Evolutionary conservation across 441 rosid genomes (phyloP).

Genomic region (Erysimum cheiri): DNA sequence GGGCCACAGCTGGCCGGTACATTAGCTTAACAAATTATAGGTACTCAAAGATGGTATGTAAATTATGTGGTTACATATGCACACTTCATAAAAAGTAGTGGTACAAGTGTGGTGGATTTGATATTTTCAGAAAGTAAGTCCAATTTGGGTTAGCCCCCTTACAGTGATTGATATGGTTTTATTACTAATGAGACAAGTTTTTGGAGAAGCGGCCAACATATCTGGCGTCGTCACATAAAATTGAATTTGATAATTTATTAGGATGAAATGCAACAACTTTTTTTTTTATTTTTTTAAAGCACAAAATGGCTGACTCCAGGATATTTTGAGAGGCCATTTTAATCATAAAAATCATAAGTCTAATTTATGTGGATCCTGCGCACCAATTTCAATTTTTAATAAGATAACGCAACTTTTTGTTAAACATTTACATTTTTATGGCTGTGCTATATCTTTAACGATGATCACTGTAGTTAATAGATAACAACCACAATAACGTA

Average conservation of each 20-base stretch:
- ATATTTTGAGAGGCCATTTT: constrained; percentile 16
- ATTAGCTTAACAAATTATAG: no score
- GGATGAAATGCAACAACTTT: no score
- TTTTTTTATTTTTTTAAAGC: not conserved
- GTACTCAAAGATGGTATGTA: no score
- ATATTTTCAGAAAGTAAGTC: not conserved
- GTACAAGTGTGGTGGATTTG: no score
- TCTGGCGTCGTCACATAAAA: not conserved
- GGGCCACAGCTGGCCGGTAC: no score
- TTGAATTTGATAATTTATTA: not conserved
- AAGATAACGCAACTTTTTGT: not conserved
- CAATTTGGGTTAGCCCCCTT: not conserved
- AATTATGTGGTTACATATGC: no score
- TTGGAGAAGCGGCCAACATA: not conserved
- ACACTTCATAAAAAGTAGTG: not conserved
- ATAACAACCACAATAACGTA: no score
- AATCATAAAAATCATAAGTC: not conserved
- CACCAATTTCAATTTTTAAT: not conserved
- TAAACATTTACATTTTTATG: not conserved
- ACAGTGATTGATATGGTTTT: not conserved
- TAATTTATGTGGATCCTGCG: not conserved
- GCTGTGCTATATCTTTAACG: not conserved
- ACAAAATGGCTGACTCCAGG: not conserved
- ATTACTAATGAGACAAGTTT: constrained; percentile 3
- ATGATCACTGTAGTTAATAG: constrained; percentile 11